A percentile compares a stretch with the other conserved stretches of the same genome.
These are phyloP conservation scores for Penicillium brevicompactum DNA, from an alignment of 2,329 filamentous ascomycete genomes.

Conservation along the genomic window DNA sequence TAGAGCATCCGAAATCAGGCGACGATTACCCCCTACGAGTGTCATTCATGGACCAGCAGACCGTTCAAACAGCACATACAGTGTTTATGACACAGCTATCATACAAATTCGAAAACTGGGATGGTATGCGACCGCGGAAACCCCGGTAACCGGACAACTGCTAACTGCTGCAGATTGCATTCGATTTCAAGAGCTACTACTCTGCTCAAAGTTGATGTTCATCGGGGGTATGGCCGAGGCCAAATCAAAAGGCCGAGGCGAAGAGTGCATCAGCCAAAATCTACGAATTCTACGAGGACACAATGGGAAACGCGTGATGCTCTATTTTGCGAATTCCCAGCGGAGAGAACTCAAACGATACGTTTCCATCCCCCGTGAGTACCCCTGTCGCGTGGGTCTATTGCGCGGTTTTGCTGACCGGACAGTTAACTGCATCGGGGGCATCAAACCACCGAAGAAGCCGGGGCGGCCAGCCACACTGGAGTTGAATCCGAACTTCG, in stretches of 20 bases:
- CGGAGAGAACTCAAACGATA: conserved; percentile 44
- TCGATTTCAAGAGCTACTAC: conserved; percentile 43
- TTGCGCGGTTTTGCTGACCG: conserved; percentile 5
- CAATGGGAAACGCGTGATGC: conserved; percentile 38
- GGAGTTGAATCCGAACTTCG: conserved; percentile 43
- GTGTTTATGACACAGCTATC: conserved; percentile 44
- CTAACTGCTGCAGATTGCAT: conserved; percentile 38
- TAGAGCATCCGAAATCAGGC: conserved; percentile 44
- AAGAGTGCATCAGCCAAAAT: conserved; percentile 50
- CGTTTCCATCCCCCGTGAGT: conserved; percentile 41
- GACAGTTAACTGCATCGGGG: conserved; percentile 43
- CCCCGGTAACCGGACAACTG: not conserved
- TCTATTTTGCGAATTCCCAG: conserved; percentile 48
- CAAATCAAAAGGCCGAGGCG: conserved; percentile 47
- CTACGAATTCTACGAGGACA: conserved; percentile 40
- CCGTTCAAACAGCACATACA: conserved; percentile 40
- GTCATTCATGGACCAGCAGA: conserved; percentile 47
- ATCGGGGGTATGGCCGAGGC: conserved; percentile 47
- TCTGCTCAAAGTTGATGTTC: conserved; percentile 42
- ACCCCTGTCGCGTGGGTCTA: not conserved
- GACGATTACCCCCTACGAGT: conserved; percentile 39
- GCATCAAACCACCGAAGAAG: conserved; percentile 43
- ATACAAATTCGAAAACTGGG: conserved; percentile 47
- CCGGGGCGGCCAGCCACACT: conserved; percentile 39
- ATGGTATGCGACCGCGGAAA: conserved; percentile 29